Conservation (phyloP, 2,329 filamentous ascomycete genomes). For the Colletotrichum sp. region DNA sequence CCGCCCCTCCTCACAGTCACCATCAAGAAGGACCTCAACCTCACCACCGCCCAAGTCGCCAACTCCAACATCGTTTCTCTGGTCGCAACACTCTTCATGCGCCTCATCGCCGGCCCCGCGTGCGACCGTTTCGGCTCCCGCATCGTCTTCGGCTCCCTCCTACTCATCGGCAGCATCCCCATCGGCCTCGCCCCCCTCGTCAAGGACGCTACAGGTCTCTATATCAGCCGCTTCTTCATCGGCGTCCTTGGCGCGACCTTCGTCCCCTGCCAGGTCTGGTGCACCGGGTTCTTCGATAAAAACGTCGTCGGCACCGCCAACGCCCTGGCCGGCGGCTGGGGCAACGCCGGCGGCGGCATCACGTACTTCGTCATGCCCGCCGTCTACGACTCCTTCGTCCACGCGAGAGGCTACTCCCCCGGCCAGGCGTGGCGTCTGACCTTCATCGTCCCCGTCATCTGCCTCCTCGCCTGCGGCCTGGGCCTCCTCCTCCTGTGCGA, state of each 20-base stretch:
- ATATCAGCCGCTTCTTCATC: conserved; percentile 79
- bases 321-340: conserved; percentile 82
- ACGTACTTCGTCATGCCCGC: conserved; percentile 96
- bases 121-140: conserved; percentile 87
- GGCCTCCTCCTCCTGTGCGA: conserved; percentile 75
- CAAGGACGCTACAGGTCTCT: conserved; percentile 67
- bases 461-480: conserved; percentile 72
- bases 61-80: conserved; percentile 93
- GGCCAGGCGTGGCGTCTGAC: conserved; percentile 83
- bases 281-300: conserved; percentile 91
- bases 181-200: conserved; percentile 83
- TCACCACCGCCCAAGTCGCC: conserved; percentile 73
- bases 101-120: conserved; percentile 79
- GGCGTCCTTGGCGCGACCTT: conserved; percentile 81
- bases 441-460: conserved; percentile 83
- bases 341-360: conserved; percentile 87
- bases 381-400: conserved; percentile 79
- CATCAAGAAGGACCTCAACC: conserved; percentile 78
- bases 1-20: conserved; percentile 80
- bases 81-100: conserved; percentile 75
- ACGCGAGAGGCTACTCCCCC: conserved; percentile 60
- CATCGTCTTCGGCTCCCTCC: conserved; percentile 75
- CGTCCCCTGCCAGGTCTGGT: conserved; percentile 91
- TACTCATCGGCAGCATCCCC: conserved; percentile 81
- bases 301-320: conserved; percentile 91